These are phyloP conservation scores for Gyromitra esculenta DNA, from an alignment of 2,329 filamentous ascomycete species.

Conservation along the genomic window DNA sequence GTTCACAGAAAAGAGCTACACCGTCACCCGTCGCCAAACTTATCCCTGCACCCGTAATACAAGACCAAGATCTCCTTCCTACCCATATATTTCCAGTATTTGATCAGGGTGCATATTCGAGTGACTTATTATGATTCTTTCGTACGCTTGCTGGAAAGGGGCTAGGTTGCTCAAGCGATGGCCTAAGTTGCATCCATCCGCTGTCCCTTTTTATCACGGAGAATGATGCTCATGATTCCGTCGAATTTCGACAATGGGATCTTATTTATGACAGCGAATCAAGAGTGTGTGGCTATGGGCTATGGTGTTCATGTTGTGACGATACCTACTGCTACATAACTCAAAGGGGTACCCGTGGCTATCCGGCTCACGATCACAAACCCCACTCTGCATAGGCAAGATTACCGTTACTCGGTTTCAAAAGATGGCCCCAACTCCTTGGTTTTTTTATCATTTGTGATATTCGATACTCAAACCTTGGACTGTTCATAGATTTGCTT, in stretches of 20 bases:
- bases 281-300: no score
- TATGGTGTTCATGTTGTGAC: no score
- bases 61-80: not conserved
- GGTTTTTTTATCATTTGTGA: no score
- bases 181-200: not conserved
- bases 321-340: no score
- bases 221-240: not conserved
- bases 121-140: not conserved
- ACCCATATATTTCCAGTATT: not conserved
- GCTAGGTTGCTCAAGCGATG: not conserved
- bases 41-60: not conserved
- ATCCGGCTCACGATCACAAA: not conserved
- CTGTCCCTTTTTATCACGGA: not conserved
- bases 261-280: no score
- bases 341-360: no score
- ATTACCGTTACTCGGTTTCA: not conserved
- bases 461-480: no score
- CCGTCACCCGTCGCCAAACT: no score
- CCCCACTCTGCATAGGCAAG: not conserved
- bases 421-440: no score
- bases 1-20: no score
- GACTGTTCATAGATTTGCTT: no score
- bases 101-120: not conserved
- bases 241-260: not conserved
- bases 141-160: not conserved